phyloP scores from a whole-genome alignment of 1,284 basidiomycete species.

The Ceratobasidium sp. region DNA sequence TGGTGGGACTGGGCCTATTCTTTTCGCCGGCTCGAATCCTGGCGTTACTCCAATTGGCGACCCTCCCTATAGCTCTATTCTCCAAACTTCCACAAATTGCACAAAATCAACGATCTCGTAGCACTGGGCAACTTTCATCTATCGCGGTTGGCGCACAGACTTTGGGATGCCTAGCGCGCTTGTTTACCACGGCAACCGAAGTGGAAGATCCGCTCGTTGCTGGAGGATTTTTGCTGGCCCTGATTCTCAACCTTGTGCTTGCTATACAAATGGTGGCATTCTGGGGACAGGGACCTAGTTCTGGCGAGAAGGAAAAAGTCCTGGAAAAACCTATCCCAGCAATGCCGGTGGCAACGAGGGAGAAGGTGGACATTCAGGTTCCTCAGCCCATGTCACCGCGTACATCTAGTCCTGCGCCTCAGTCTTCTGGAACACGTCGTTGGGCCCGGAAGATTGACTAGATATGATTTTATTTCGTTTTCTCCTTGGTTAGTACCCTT shows the following conservation, averaged over 20 bases:
- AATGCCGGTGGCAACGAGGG: slow-evolving; percentile 12
- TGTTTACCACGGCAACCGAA: slow-evolving; percentile 91
- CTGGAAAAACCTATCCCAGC: slow-evolving; percentile 23
- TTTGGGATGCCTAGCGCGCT: slow-evolving; percentile 84
- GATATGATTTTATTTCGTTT: not conserved
- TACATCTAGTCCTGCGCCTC: slow-evolving; percentile 32
- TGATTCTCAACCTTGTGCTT: slow-evolving; percentile 82
- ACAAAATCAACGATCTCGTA: slow-evolving; percentile 77
- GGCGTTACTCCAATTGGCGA: slow-evolving; percentile 77
- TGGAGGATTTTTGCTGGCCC: slow-evolving; percentile 83
- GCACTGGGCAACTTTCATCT: slow-evolving; percentile 90
- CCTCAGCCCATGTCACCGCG: slow-evolving; percentile 30
- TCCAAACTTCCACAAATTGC: slow-evolving; percentile 90
- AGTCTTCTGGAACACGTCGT: slow-evolving; percentile 26
- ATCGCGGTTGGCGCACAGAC: slow-evolving; percentile 89
- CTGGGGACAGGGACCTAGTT: slow-evolving; percentile 71
- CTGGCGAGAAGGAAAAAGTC: slow-evolving; percentile 5
- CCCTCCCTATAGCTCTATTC: slow-evolving; percentile 86
- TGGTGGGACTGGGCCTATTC: slow-evolving; percentile 63
- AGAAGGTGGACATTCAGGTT: slow-evolving; percentile 36
- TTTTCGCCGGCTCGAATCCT: slow-evolving; percentile 66
- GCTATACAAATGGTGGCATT: slow-evolving; percentile 86
- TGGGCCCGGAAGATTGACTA: slow-evolving; percentile 42
- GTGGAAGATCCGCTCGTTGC: slow-evolving; percentile 83
- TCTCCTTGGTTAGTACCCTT: not conserved